Evolutionary conservation across 164 flowering plant species (phyloP).

Genomic region (Vitis cinerea): DNA sequence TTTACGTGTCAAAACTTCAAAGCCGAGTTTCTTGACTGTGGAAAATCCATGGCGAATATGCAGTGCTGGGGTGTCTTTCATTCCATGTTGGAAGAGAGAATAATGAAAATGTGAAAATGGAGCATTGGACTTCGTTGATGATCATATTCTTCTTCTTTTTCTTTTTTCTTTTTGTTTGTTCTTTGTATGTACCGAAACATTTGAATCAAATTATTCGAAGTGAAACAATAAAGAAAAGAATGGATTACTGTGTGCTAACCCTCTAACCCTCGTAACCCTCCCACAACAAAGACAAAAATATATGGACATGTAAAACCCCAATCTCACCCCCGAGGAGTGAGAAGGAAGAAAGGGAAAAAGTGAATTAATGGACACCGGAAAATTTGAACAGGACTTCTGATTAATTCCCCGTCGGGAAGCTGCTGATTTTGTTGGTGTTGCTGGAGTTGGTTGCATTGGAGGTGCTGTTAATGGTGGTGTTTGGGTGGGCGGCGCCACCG

Average conservation of each 20-base stretch:
- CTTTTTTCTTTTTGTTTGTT: neutral
- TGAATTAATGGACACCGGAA: neutral
- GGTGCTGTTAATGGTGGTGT: conserved; percentile 10
- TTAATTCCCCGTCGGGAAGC: conserved; percentile 17
- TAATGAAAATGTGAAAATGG: neutral
- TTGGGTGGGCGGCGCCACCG: conserved; percentile 21
- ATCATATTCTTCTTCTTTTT: neutral
- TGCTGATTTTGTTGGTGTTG: conserved; percentile 24
- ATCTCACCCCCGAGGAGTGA: conserved; percentile 1
- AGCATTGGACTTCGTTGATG: no score
- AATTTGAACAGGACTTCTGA: neutral
- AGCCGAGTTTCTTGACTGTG: no score
- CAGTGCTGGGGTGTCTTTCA: no score
- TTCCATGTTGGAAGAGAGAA: neutral
- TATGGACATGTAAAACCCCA: conserved; percentile 23
- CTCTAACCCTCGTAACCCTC: neutral
- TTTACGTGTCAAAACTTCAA: no score
- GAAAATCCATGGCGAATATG: no score
- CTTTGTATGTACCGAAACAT: conserved; percentile 8
- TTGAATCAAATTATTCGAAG: conserved; percentile 15
- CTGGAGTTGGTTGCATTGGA: conserved; percentile 12
- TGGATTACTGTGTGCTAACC: conserved; percentile 8
- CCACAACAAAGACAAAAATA: conserved; percentile 13
- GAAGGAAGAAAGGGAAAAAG: neutral
- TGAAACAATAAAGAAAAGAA: conserved; percentile 20